Conservation (phyloP, 805 yeast genomes). For the Candida sphagnicola region DNA sequence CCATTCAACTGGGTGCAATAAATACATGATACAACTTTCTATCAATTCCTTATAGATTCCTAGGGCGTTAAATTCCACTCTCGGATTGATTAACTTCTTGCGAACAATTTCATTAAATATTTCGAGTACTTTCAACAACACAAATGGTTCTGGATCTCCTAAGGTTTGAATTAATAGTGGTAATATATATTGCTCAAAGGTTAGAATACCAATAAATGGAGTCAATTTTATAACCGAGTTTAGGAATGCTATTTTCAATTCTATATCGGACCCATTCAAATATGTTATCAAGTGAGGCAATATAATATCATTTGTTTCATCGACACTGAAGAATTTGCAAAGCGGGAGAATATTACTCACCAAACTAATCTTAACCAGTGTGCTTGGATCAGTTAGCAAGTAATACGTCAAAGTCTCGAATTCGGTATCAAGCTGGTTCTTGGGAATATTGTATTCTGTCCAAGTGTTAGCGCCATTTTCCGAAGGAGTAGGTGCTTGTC, state of each 20-base stretch:
- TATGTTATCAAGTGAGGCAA: slow-evolving; percentile 90
- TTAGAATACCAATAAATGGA: slow-evolving; percentile 72
- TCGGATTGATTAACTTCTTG: slow-evolving; percentile 29
- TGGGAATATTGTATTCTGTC: slow-evolving; percentile 23
- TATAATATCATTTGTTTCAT: slow-evolving; percentile 82
- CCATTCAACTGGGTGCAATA: slow-evolving; percentile 86
- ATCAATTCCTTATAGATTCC: slow-evolving; percentile 35
- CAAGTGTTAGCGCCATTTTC: slow-evolving; percentile 22
- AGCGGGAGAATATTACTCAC: slow-evolving; percentile 69
- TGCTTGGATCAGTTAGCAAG: slow-evolving; percentile 64
- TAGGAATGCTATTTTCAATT: slow-evolving; percentile 67
- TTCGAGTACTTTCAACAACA: slow-evolving; percentile 64
- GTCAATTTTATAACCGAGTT: slow-evolving; percentile 70
- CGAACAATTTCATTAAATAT: slow-evolving; percentile 31
- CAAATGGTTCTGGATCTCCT: slow-evolving; percentile 79
- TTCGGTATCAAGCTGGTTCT: slow-evolving; percentile 43
- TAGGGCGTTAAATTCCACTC: slow-evolving; percentile 33
- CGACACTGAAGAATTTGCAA: slow-evolving; percentile 80
- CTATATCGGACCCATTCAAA: slow-evolving; percentile 71
- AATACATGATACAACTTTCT: slow-evolving; percentile 42
- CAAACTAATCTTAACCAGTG: slow-evolving; percentile 66
- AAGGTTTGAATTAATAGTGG: slow-evolving; percentile 83
- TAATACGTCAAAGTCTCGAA: slow-evolving; percentile 65
- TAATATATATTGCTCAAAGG: slow-evolving; percentile 81
- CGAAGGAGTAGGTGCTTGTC: slow-evolving; percentile 6